phyloP scores from a whole-genome alignment of 1,284 basidiomycete species.

The Inonotus obliquus region DNA sequence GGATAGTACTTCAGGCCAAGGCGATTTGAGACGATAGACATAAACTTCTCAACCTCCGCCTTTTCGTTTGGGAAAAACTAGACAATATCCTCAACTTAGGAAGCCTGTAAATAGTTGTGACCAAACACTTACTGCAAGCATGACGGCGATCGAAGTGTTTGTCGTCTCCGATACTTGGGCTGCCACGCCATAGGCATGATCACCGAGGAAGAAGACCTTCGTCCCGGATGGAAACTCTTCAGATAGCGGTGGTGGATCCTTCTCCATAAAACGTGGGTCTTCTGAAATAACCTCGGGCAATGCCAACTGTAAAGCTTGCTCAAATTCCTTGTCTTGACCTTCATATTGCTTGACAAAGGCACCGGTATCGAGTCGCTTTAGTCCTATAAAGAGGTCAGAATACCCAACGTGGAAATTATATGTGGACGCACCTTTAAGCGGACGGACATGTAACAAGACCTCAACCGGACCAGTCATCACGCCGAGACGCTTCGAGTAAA shows the following conservation, averaged over 20 bases:
- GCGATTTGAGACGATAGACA: constrained; percentile 54
- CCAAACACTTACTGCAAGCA: constrained; percentile 64
- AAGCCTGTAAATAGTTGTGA: background rate
- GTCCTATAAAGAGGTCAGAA: constrained; percentile 42
- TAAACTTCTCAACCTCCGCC: constrained; percentile 76
- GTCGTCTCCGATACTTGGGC: constrained; percentile 79
- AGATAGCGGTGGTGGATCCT: constrained; percentile 73
- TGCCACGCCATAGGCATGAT: constrained; percentile 91
- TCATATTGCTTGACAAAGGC: constrained; percentile 96
- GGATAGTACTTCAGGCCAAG: constrained; percentile 64
- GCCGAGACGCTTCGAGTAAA: constrained; percentile 88
- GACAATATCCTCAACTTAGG: background rate
- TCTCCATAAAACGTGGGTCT: constrained; percentile 85
- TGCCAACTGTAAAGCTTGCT: constrained; percentile 83
- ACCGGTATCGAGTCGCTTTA: constrained; percentile 85
- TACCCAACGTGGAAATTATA: background rate
- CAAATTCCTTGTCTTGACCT: constrained; percentile 71
- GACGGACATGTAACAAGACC: constrained; percentile 77
- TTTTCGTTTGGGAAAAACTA: constrained; percentile 85
- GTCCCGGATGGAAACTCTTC: constrained; percentile 90
- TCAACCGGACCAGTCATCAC: constrained; percentile 83
- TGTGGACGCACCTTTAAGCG: constrained; percentile 69
- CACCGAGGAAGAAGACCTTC: constrained; percentile 94
- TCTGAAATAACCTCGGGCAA: constrained; percentile 78
- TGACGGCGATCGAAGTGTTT: constrained; percentile 65